A percentile compares a stretch with the other conserved stretches of the same genome.
phyloP scores from a whole-genome alignment of 768 basidiomycete species.

The Agrocybe pediades region DNA sequence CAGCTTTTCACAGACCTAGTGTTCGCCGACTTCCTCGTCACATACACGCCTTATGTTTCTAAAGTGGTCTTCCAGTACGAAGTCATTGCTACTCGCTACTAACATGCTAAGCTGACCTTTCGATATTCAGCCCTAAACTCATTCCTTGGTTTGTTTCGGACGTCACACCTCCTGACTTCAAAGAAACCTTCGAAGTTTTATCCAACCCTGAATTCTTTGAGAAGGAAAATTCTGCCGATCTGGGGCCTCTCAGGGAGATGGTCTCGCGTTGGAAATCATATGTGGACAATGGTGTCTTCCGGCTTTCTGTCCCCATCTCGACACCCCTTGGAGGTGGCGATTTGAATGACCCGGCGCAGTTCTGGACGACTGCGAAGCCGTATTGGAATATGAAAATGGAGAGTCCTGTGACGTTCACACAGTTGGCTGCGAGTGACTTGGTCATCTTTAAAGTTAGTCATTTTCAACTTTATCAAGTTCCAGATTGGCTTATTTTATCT shows the following conservation, averaged over 20 bases:
- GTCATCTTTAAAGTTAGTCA: conserved; percentile 80
- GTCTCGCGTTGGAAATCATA: conserved; percentile 73
- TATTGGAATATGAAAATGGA: conserved; percentile 73
- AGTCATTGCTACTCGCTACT: neutral
- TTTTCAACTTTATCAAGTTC: neutral
- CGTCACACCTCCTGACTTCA: conserved; percentile 87
- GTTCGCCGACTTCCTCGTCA: conserved; percentile 91
- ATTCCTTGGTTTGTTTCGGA: conserved; percentile 99
- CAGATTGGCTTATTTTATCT: neutral
- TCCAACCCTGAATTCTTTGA: conserved; percentile 67
- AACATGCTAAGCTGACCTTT: neutral
- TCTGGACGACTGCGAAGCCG: conserved; percentile 77
- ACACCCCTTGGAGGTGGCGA: conserved; percentile 50
- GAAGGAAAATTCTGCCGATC: conserved; percentile 12
- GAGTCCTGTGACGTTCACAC: conserved; percentile 51
- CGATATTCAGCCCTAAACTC: conserved; percentile 71
- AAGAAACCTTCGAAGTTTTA: conserved; percentile 54
- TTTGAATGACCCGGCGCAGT: conserved; percentile 37
- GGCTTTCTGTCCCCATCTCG: conserved; percentile 65
- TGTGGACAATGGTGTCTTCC: conserved; percentile 70
- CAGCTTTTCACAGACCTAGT: conserved; percentile 93
- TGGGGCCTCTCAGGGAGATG: conserved; percentile 55
- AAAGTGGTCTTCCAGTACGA: conserved; percentile 90
- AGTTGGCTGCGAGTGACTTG: conserved; percentile 57
- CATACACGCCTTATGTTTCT: conserved; percentile 80